A percentile compares a stretch with the other conserved stretches of the same genome.
Evolutionary conservation across 305 asterid genomes (phyloP).

Genomic region (Fraxinus greggii): DNA sequence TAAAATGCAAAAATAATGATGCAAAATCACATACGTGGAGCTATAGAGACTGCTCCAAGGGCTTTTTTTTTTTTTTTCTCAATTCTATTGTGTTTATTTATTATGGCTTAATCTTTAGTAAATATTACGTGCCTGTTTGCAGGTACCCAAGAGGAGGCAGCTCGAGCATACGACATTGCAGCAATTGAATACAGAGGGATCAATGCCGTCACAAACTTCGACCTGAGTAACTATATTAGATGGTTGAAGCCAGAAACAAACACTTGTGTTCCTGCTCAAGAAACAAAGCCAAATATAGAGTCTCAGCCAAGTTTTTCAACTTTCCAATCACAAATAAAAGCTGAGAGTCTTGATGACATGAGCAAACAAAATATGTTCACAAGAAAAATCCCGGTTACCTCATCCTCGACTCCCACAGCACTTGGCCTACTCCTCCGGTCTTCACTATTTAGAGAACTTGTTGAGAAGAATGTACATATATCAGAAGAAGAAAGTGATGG

Average conservation of each 20-base stretch:
- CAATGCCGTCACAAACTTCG: constrained; percentile 68
- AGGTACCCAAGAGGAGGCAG: constrained; percentile 85
- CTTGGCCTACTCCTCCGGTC: constrained; percentile 60
- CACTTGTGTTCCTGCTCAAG: constrained; percentile 34
- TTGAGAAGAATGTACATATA: constrained; percentile 49
- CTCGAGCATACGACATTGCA: constrained; percentile 72
- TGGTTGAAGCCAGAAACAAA: constrained; percentile 63
- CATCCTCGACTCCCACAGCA: constrained; percentile 61
- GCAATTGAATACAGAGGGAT: constrained; percentile 76
- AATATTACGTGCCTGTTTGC: neutral
- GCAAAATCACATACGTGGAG: constrained; percentile 33
- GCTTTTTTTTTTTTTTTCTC: too few species aligned
- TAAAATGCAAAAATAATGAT: constrained; percentile 19
- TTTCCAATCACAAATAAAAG: constrained; percentile 31
- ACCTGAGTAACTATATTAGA: constrained; percentile 63
- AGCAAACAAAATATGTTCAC: constrained; percentile 28
- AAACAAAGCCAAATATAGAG: constrained; percentile 26
- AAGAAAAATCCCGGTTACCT: constrained; percentile 28
- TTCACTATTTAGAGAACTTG: constrained; percentile 55
- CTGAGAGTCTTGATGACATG: constrained; percentile 35
- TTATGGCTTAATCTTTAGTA: neutral
- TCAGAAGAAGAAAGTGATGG: constrained; percentile 40
- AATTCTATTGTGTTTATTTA: neutral
- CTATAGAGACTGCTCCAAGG: constrained; percentile 27
- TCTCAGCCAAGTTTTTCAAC: constrained; percentile 26